Base-by-base conservation (phyloP, 1,139 yeast genomes). In the Taiozyma sp. region DNA sequence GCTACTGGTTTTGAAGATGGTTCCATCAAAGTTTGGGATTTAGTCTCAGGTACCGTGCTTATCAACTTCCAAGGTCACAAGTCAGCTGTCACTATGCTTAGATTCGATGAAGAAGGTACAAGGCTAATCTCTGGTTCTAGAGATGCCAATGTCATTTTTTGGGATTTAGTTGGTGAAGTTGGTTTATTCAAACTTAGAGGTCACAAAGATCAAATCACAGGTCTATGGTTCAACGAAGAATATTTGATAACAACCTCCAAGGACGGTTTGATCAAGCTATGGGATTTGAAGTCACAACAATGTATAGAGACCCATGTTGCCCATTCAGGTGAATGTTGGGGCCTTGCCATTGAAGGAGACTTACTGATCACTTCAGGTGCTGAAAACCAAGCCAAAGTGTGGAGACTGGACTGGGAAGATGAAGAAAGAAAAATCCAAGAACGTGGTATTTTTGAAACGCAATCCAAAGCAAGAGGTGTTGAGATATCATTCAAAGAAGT, bases 291-390 rank as follows among this genome's bases (percentile, higher is more conserved):
- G 62, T 74, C 95, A 13, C 91, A 88, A 64, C 96, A 89, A 65
- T 89, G 97, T 69, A 74, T 90, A 16, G 99, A 93, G 67, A 90
- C 98, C 0, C 98, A 90, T 66, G 81, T 91, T 55, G 97, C 98
- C 1, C 97, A 90, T 64, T 78, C 88, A 16, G 90, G 90, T 56
- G 98, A 93, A 68, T 88, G 97, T 70, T 91, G 98, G 98, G 72
- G 88, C 3, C 68, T 89, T 65, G 88, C 81, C 1, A 66, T 83
- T 32, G 54, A 62, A 39, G 62, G 60, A 35, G 64, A 75, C 60
- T 53, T 83, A 55, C 66, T 80, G 29, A 69, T 90, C 19, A 90
- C 97, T 2, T 77, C 86, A 39, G 95, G 97, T 42, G 79, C 81
- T 58, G 90, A 86, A 56, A 85, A 87, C 56, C 95, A 90, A 65